Conservation (phyloP, 2,329 filamentous ascomycete genomes). For the Aspergillus cejpii region DNA sequence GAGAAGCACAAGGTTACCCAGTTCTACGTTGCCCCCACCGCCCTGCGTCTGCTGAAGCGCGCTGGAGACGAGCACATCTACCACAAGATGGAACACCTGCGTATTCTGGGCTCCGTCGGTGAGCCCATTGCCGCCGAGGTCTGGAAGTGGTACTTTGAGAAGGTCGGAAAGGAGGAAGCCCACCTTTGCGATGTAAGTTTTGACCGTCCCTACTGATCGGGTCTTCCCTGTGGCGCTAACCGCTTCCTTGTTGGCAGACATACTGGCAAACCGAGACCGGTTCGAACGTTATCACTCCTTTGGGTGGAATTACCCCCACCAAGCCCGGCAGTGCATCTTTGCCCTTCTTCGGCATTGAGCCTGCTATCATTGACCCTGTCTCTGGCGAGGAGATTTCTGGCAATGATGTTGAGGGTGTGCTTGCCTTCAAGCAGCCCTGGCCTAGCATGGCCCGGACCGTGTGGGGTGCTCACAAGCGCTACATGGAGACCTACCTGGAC, state of each 20-base stretch:
- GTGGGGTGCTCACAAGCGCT: slow-evolving; percentile 95
- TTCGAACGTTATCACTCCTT: slow-evolving; percentile 87
- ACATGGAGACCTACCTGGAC: slow-evolving; percentile 97
- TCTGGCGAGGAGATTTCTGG: slow-evolving; percentile 88
- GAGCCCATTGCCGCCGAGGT: slow-evolving; percentile 97
- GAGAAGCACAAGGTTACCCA: slow-evolving; percentile 92
- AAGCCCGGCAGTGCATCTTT: slow-evolving; percentile 94
- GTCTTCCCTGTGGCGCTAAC: slow-evolving; percentile 3
- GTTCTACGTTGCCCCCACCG: slow-evolving; percentile 96
- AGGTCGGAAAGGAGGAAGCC: slow-evolving; percentile 85
- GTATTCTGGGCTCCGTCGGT: slow-evolving; percentile 88
- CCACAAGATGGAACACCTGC: slow-evolving; percentile 78
- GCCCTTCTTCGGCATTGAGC: slow-evolving; percentile 97
- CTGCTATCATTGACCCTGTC: slow-evolving; percentile 93
- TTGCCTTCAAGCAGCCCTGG: slow-evolving; percentile 97
- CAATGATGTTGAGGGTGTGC: slow-evolving; percentile 93
- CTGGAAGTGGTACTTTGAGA: slow-evolving; percentile 99
- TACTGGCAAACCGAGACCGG: slow-evolving; percentile 99
- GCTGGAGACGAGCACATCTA: slow-evolving; percentile 90
- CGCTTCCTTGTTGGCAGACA: slow-evolving; percentile 53
- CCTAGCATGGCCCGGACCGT: slow-evolving; percentile 97
- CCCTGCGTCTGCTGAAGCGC: slow-evolving; percentile 85
- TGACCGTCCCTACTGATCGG: background rate
- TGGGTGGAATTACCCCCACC: slow-evolving; percentile 88
- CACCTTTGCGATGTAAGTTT: slow-evolving; percentile 85